phyloP scores from a whole-genome alignment of 2,329 filamentous ascomycete genomes.

The Endothia cerciana region DNA sequence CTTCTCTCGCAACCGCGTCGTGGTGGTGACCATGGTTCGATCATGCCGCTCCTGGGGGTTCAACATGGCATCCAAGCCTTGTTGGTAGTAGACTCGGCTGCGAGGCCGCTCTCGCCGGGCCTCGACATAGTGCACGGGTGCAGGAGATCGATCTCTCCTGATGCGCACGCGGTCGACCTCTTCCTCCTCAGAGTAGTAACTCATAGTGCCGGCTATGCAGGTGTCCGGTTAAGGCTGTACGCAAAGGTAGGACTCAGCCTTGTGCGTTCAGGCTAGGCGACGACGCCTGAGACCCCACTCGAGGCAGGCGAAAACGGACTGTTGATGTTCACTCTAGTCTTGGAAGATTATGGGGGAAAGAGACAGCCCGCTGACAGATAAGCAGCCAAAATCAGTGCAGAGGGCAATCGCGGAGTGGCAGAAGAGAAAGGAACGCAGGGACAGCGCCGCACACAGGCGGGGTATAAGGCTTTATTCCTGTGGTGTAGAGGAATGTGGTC shows the following conservation, averaged over 20 bases:
- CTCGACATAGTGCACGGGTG: constrained; percentile 51
- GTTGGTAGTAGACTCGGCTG: constrained; percentile 46
- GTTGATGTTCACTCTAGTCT: constrained; percentile 29
- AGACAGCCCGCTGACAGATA: neutral
- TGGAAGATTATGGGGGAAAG: constrained; percentile 20
- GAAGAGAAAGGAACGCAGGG: constrained; percentile 4
- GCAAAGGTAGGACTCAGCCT: neutral
- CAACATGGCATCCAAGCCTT: constrained; percentile 47
- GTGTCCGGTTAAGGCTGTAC: neutral
- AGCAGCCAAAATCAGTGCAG: constrained; percentile 6
- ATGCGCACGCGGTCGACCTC: constrained; percentile 57
- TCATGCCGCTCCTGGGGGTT: constrained; percentile 42
- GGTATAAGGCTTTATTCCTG: constrained; percentile 27
- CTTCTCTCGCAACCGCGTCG: constrained; percentile 46
- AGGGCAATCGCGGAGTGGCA: constrained; percentile 9
- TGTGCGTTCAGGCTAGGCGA: neutral
- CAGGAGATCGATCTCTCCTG: constrained; percentile 46
- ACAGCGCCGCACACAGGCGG: constrained; percentile 22
- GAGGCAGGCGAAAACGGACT: neutral
- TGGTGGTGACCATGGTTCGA: constrained; percentile 49
- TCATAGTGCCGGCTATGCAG: constrained; percentile 27
- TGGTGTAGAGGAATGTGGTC: constrained; percentile 7
- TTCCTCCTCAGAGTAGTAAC: constrained; percentile 56
- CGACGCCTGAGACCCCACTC: neutral
- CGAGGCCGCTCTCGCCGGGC: constrained; percentile 41